Evolutionary conservation across 2,329 filamentous ascomycete genomes (phyloP).

Genomic region (Ceratocystis smalleyi): DNA sequence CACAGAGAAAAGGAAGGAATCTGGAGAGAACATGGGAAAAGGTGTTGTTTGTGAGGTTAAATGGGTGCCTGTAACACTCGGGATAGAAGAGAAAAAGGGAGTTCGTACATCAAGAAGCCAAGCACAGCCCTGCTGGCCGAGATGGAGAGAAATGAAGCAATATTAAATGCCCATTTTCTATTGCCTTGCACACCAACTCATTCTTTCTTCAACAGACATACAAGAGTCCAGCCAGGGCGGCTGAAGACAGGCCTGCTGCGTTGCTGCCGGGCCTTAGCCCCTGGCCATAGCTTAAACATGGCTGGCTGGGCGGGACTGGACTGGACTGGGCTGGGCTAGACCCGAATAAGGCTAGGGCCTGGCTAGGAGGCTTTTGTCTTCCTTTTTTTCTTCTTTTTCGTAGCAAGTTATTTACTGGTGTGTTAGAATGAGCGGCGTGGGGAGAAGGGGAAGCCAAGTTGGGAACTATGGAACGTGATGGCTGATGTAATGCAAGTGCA

Average conservation of each 20-base stretch:
- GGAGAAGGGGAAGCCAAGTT: neutral
- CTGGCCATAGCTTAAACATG: neutral
- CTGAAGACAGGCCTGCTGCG: too few species aligned
- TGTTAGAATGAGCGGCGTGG: neutral
- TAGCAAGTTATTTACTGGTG: too few species aligned
- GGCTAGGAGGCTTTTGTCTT: neutral
- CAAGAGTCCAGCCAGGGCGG: neutral
- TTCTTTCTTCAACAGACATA: neutral
- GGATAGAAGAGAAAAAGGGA: neutral
- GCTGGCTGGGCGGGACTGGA: neutral
- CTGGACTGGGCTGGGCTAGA: slow-evolving; percentile 1
- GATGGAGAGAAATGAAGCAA: neutral
- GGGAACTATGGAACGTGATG: neutral
- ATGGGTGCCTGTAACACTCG: too few species aligned
- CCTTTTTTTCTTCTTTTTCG: neutral
- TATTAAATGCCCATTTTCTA: neutral
- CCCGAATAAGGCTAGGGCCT: neutral
- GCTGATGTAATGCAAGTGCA: neutral
- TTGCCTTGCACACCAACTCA: neutral
- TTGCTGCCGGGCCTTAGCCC: neutral
- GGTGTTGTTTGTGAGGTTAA: too few species aligned
- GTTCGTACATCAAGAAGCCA: neutral
- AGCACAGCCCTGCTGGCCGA: neutral
- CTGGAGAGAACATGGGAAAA: too few species aligned
- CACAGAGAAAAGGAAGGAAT: neutral